Conservation (phyloP, 495 filamentous ascomycete species). For the Hypoxylon intermedium region DNA sequence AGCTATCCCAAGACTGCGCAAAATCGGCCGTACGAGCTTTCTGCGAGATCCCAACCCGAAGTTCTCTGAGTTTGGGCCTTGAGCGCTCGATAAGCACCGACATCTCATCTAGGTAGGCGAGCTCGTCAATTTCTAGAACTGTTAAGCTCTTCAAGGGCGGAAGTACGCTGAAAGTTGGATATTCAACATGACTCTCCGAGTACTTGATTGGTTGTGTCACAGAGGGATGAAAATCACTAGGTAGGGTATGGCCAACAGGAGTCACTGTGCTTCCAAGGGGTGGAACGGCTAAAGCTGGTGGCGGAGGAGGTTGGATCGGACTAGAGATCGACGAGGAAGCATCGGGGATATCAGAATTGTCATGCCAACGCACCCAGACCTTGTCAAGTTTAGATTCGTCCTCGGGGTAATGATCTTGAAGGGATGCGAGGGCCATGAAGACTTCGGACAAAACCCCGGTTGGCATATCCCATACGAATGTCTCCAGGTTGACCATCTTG, state of each 20-base stretch:
- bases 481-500: slow-evolving; percentile 88
- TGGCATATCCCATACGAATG: slow-evolving; percentile 96
- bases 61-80: slow-evolving; percentile 69
- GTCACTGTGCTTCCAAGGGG: slow-evolving; percentile 52
- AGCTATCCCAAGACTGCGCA: slow-evolving; percentile 67
- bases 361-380: slow-evolving; percentile 90
- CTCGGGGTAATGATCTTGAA: slow-evolving; percentile 67
- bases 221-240: slow-evolving; percentile 38
- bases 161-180: slow-evolving; percentile 84
- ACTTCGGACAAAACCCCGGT: slow-evolving; percentile 87
- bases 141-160: slow-evolving; percentile 81
- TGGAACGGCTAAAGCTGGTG: slow-evolving; percentile 42
- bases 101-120: slow-evolving; percentile 88
- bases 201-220: slow-evolving; percentile 44
- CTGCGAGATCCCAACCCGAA: slow-evolving; percentile 78
- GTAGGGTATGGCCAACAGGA: slow-evolving; percentile 51
- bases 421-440: slow-evolving; percentile 81
- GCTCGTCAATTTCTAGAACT: slow-evolving; percentile 88
- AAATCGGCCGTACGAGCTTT: slow-evolving; percentile 65
- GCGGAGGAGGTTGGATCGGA: slow-evolving; percentile 38
- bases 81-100: slow-evolving; percentile 80
- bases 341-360: slow-evolving; percentile 64
- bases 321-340: slow-evolving; percentile 33
- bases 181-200: slow-evolving; percentile 66
- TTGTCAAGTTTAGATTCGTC: slow-evolving; percentile 73